Conservation (phyloP, 1,284 basidiomycete species). For the Wallemia ichthyophaga region DNA sequence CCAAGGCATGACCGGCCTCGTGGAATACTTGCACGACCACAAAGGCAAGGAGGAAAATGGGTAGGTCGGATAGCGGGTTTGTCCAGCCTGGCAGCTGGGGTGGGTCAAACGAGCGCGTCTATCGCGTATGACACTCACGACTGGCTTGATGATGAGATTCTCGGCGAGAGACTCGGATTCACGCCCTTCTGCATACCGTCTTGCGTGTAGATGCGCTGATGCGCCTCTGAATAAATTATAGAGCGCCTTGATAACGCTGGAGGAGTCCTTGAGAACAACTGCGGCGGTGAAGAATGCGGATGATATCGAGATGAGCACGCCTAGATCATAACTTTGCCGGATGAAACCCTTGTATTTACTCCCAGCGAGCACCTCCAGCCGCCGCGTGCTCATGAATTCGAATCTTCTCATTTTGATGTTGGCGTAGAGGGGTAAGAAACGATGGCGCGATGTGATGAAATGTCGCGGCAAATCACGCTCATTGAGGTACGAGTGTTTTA, state of each 20-base stretch:
- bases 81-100: neutral
- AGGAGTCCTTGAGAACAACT: neutral
- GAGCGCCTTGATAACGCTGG: neutral
- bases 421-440: neutral
- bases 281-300: neutral
- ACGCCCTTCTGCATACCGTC: no score
- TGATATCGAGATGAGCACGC: neutral
- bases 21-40: neutral
- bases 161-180: neutral
- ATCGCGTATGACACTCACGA: neutral
- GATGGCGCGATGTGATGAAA: neutral
- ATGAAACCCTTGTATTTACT: neutral
- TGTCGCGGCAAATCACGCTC: neutral
- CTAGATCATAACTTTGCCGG: neutral
- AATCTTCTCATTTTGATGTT: neutral
- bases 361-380: neutral
- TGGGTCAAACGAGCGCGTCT: neutral
- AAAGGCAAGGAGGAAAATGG: neutral
- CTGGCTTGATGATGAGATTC: neutral
- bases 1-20: neutral
- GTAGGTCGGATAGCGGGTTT: neutral
- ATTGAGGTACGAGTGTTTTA: neutral
- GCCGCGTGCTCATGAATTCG: neutral
- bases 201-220: neutral
- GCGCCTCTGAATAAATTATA: neutral